Base-by-base conservation (phyloP, 2,329 filamentous ascomycete species). In the Apiospora aurea region DNA sequence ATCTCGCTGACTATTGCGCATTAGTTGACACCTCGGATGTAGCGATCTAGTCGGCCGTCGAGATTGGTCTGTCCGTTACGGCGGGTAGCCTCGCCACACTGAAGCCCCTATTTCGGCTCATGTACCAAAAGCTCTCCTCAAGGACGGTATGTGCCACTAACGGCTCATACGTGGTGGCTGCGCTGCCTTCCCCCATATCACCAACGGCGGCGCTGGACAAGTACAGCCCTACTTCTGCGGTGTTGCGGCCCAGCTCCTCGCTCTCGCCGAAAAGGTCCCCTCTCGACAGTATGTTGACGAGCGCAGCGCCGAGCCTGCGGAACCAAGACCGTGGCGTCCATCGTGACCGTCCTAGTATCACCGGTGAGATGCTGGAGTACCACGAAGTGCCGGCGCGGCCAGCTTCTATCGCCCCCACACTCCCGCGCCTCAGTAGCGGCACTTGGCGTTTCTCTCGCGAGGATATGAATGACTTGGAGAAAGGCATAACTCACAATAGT, bases 1-100 rank as follows among this genome's bases (percentile, higher is more conserved):
- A 2, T 24, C 7, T 8, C 14, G 21, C 29, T 57, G 43, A 69
- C 68, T 34, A n/a, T 16, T 4, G 4, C 16, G 1, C 8, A 4
- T 24, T 10, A 69, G 68, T 51, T 24, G 47, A 41, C n/a, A 69
- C 46, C 4, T 47, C 68, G 21, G 70, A 73, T 44, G 57, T 73
- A 0, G 72, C 53, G 13, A 73, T 73, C 13, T 73, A 70, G 72
- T 71, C 69, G 29, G 64, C 68, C 3, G 70, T 73, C 7, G 72
- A 73, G 44, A 64, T 51, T 41, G 72, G 72, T 3, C 53, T 67
- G 8, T 61, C 41, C 13, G 66, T 73, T 14, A 70, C 72, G 4
- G 72, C 72, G 11, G 69, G 69, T 11, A 70, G 69, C 34, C 70
- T 73, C 14, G 72, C 72, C 1, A 72, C 72, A 1, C 67, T 73